These are phyloP conservation scores for Leptomonas seymouri DNA, from an alignment of 208 protist genomes.

Conservation along the genomic window DNA sequence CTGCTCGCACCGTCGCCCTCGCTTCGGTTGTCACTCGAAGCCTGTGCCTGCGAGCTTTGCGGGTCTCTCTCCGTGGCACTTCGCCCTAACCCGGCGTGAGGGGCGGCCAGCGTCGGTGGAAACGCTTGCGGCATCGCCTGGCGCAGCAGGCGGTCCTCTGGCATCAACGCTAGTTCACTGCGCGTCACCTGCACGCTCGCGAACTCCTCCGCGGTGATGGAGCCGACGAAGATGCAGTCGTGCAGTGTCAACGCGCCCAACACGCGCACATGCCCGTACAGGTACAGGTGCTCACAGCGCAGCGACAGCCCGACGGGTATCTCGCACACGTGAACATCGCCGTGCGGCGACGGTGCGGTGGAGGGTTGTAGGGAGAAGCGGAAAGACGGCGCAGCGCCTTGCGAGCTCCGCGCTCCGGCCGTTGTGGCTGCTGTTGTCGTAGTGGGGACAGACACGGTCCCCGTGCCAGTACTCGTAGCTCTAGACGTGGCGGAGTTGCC, in stretches of 20 bases:
- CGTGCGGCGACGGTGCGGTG: slow-evolving; percentile 22
- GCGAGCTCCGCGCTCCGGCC: no score
- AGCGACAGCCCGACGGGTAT: slow-evolving; percentile 51
- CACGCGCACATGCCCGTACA: slow-evolving; percentile 66
- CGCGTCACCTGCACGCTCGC: slow-evolving; percentile 42
- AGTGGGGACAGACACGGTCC: not conserved
- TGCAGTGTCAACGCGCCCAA: slow-evolving; percentile 53
- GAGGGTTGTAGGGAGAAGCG: slow-evolving; percentile 29
- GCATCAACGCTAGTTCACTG: slow-evolving; percentile 46
- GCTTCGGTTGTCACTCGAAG: not conserved
- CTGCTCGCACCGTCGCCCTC: not conserved
- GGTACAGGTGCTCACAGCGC: slow-evolving; percentile 40
- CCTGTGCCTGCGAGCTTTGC: no score
- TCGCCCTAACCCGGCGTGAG: no score
- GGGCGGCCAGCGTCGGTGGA: not conserved
- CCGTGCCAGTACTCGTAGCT: not conserved
- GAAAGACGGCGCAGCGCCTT: not conserved
- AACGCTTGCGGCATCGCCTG: not conserved
- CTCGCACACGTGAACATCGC: slow-evolving; percentile 32
- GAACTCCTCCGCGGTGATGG: slow-evolving; percentile 44
- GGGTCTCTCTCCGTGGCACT: no score
- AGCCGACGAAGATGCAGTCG: slow-evolving; percentile 65
- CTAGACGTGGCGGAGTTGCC: not conserved
- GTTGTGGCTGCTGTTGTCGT: not conserved
- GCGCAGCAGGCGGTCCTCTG: slow-evolving; percentile 34